Conservation (phyloP, 305 asterid genomes). For the Ajuga reptans region DNA sequence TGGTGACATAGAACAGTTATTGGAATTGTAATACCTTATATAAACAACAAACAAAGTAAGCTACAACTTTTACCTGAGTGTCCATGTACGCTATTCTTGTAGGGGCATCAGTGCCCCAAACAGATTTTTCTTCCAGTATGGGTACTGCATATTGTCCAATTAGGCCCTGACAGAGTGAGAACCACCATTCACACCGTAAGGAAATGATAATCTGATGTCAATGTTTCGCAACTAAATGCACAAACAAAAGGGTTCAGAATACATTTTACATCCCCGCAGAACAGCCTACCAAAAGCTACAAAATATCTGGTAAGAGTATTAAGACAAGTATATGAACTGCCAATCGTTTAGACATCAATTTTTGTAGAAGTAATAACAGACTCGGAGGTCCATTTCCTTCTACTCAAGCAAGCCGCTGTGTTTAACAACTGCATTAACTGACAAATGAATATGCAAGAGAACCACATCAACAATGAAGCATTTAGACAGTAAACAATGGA, state of each 20-base stretch:
- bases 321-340: neutral
- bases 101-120: slow-evolving; percentile 99
- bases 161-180: slow-evolving; percentile 51
- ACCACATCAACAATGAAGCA: neutral
- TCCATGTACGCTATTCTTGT: slow-evolving; percentile 96
- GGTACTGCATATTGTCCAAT: slow-evolving; percentile 99
- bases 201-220: slow-evolving; percentile 19
- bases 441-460: slow-evolving; percentile 8
- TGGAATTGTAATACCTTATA: slow-evolving; percentile 6
- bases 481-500: neutral
- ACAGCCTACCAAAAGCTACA: neutral
- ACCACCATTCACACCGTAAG: slow-evolving; percentile 18
- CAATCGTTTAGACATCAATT: neutral
- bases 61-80: slow-evolving; percentile 56
- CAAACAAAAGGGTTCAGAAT: neutral
- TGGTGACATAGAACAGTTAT: slow-evolving; percentile 25
- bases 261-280: neutral
- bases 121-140: slow-evolving; percentile 86
- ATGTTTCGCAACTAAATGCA: neutral
- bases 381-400: neutral
- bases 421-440: neutral
- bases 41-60: slow-evolving; percentile 6
- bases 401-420: neutral
- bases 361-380: neutral
- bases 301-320: neutral